These are phyloP conservation scores for Jimgerdemannia flammicorona DNA, from an alignment of 192 early-diverging fungal species.

Conservation along the genomic window DNA sequence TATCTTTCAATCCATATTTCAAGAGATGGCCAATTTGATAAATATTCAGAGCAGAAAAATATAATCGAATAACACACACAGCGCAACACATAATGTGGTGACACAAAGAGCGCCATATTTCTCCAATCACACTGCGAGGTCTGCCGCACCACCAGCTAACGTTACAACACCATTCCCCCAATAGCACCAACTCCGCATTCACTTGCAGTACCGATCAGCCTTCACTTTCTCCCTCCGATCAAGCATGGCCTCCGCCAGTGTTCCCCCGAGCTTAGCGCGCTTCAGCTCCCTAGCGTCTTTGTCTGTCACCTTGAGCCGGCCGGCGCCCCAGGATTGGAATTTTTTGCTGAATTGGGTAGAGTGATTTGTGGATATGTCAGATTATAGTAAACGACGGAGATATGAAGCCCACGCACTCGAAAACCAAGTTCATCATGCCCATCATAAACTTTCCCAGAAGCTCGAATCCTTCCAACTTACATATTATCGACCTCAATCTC, in stretches of 20 bases:
- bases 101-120: no score
- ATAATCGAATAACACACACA: no score
- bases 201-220: slow-evolving; percentile 82
- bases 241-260: slow-evolving; percentile 67
- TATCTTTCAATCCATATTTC: no score
- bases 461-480: slow-evolving; percentile 31
- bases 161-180: no score
- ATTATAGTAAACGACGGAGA: no score
- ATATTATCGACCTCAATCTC: slow-evolving; percentile 66
- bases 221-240: slow-evolving; percentile 81
- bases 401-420: no score
- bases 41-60: no score
- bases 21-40: no score
- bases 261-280: slow-evolving; percentile 68
- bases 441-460: background rate
- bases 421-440: no score
- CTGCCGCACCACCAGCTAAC: no score
- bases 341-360: slow-evolving; percentile 48
- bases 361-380: background rate
- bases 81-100: no score
- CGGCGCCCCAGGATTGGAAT: slow-evolving; percentile 73
- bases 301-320: slow-evolving; percentile 48
- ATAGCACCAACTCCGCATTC: slow-evolving; percentile 1
- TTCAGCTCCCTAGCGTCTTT: slow-evolving; percentile 52
- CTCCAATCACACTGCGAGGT: no score